Evolutionary conservation across 2,329 filamentous ascomycete species (phyloP).

Genomic region (Byssothecium circinans): DNA sequence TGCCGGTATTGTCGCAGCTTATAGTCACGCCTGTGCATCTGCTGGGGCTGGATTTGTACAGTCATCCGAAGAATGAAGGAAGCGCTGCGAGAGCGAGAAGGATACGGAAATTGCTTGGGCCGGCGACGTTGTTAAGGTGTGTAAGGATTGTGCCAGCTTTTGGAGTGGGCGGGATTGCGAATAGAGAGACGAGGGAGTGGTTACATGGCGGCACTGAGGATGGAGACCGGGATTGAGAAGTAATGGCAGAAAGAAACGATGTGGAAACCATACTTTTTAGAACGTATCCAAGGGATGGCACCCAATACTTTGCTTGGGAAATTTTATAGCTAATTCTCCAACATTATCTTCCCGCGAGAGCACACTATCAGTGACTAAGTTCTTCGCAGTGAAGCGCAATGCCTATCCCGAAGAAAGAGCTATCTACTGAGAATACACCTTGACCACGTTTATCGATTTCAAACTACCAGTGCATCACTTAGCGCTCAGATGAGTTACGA

Average conservation of each 20-base stretch:
- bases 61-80: constrained; percentile 7
- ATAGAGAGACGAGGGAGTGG: constrained; percentile 23
- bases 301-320: no score
- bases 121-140: constrained; percentile 29
- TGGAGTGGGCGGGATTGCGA: constrained; percentile 29
- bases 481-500: no score
- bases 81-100: constrained; percentile 8
- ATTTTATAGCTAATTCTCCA: no score
- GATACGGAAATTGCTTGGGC: constrained; percentile 18
- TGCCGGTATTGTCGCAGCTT: constrained; percentile 31
- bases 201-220: constrained; percentile 16
- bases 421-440: no score
- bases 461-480: no score
- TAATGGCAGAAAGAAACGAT: background rate
- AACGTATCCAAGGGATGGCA: no score
- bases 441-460: no score
- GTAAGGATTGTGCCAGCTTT: constrained; percentile 34
- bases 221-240: background rate
- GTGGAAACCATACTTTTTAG: no score
- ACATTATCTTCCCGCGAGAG: no score
- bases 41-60: constrained; percentile 30
- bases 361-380: no score
- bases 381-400: no score
- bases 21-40: constrained; percentile 32
- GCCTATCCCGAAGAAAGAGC: no score